A percentile compares a stretch with the other conserved stretches of the same genome.
phyloP scores from a whole-genome alignment of 2,329 filamentous ascomycete species.

The Amesomyces nigricolor region DNA sequence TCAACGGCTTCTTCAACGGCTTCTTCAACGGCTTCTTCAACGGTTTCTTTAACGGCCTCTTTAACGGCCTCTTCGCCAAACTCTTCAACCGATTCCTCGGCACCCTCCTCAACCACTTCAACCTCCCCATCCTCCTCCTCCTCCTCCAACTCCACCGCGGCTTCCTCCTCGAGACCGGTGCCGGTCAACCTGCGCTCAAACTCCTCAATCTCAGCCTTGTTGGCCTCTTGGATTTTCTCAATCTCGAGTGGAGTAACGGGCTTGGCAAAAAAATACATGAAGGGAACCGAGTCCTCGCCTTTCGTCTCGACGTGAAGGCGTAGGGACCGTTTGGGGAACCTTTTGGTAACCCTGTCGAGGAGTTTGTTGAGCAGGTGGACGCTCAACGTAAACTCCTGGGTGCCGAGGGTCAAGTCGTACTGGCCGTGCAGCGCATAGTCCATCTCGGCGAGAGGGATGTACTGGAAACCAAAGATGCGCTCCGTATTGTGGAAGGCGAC shows the following conservation, averaged over 20 bases:
- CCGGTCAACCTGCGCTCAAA: slow-evolving; percentile 62
- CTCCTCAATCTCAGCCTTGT: slow-evolving; percentile 58
- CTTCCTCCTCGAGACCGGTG: slow-evolving; percentile 34
- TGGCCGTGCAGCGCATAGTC: slow-evolving; percentile 85
- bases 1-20: slow-evolving; percentile 22
- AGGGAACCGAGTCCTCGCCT: slow-evolving; percentile 44
- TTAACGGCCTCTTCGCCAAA: slow-evolving; percentile 25
- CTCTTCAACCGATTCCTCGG: slow-evolving; percentile 20
- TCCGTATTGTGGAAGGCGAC: slow-evolving; percentile 93
- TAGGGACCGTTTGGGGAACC: slow-evolving; percentile 70
- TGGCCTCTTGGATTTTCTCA: slow-evolving; percentile 63
- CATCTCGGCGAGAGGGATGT: slow-evolving; percentile 81
- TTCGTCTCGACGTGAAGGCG: slow-evolving; percentile 80
- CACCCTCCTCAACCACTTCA: slow-evolving; percentile 24
- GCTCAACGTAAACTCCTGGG: slow-evolving; percentile 81
- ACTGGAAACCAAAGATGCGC: slow-evolving; percentile 97
- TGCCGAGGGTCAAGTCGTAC: slow-evolving; percentile 58
- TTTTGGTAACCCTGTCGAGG: slow-evolving; percentile 66
- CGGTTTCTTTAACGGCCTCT: neutral
- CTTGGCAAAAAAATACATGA: slow-evolving; percentile 87
- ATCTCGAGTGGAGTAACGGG: slow-evolving; percentile 72
- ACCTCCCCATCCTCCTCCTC: slow-evolving; percentile 19
- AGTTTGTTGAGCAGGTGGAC: slow-evolving; percentile 72
- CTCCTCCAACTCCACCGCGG: slow-evolving; percentile 23
- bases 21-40: slow-evolving; percentile 22